These are phyloP conservation scores for Ogataea paradorogensis DNA, from an alignment of 805 yeast species.

Conservation along the genomic window DNA sequence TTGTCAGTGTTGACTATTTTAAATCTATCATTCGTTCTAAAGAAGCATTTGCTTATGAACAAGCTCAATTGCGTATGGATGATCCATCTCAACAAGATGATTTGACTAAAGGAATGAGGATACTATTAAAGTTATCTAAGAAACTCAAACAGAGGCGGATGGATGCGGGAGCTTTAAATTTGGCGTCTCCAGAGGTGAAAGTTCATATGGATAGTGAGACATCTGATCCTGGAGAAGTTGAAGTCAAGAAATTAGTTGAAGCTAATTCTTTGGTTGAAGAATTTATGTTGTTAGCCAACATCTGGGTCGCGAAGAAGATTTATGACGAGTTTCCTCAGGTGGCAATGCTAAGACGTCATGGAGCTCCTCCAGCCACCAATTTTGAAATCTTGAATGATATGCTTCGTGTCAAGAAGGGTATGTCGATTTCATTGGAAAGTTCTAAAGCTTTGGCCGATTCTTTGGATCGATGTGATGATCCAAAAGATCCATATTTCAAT, in stretches of 20 bases:
- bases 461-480: conserved; percentile 81
- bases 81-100: conserved; percentile 75
- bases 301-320: conserved; percentile 90
- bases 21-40: conserved; percentile 88
- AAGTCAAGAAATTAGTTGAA: conserved; percentile 79
- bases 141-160: conserved; percentile 79
- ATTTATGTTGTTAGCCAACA: conserved; percentile 96
- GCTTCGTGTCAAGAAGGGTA: conserved; percentile 73
- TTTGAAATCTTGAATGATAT: conserved; percentile 88
- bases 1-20: conserved; percentile 72
- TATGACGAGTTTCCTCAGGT: conserved; percentile 94
- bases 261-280: conserved; percentile 97
- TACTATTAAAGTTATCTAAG: conserved; percentile 73
- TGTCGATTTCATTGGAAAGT: conserved; percentile 74
- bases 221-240: conserved; percentile 94
- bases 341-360: conserved; percentile 97
- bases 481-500: conserved; percentile 84
- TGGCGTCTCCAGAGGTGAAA: conserved; percentile 97
- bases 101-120: conserved; percentile 85
- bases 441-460: conserved; percentile 93
- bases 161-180: conserved; percentile 92
- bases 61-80: conserved; percentile 89
- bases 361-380: conserved; percentile 93
- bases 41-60: conserved; percentile 92
- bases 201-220: conserved; percentile 97